These are phyloP conservation scores for Cinnamomum chago DNA, from an alignment of 164 flowering plant species.

Conservation along the genomic window DNA sequence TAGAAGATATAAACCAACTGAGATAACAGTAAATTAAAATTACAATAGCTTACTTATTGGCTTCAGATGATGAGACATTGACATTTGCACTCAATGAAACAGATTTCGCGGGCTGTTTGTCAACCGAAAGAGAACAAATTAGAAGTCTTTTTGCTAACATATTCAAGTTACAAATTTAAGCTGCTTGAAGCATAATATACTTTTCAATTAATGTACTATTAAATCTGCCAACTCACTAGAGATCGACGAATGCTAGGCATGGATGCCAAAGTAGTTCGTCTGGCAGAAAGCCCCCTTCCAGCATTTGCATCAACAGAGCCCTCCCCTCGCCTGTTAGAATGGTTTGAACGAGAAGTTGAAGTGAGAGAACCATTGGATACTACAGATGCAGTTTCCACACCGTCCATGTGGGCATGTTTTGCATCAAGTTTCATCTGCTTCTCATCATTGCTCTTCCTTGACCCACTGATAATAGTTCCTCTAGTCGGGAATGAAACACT, in stretches of 20 bases:
- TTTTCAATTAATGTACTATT: no score
- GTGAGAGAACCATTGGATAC: constrained; percentile 24
- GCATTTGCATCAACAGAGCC: constrained; percentile 26
- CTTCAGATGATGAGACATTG: constrained; percentile 23
- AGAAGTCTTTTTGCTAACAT: neutral
- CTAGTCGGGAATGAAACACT: constrained; percentile 63
- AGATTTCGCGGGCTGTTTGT: constrained; percentile 39
- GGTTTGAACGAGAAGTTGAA: constrained; percentile 19
- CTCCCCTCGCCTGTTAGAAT: constrained; percentile 18
- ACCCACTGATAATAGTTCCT: constrained; percentile 30
- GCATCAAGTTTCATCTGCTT: constrained; percentile 27
- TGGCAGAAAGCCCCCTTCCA: constrained; percentile 15
- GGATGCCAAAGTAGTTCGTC: constrained; percentile 28
- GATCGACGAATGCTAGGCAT: constrained; percentile 22
- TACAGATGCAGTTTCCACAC: constrained; percentile 21
- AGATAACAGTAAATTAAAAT: neutral
- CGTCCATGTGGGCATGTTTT: constrained; percentile 31
- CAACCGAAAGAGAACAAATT: neutral
- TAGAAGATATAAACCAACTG: neutral
- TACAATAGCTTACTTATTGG: constrained; percentile 32
- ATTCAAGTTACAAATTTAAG: no score
- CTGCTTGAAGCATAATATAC: neutral
- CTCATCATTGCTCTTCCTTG: constrained; percentile 54
- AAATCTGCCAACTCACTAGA: constrained; percentile 26
- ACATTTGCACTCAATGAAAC: constrained; percentile 22